Percentiles rank a stretch among this genome's conserved stretches.
Evolutionary conservation across 2,329 filamentous ascomycete species (phyloP).

Genomic region (Arthrinium phaeospermum): DNA sequence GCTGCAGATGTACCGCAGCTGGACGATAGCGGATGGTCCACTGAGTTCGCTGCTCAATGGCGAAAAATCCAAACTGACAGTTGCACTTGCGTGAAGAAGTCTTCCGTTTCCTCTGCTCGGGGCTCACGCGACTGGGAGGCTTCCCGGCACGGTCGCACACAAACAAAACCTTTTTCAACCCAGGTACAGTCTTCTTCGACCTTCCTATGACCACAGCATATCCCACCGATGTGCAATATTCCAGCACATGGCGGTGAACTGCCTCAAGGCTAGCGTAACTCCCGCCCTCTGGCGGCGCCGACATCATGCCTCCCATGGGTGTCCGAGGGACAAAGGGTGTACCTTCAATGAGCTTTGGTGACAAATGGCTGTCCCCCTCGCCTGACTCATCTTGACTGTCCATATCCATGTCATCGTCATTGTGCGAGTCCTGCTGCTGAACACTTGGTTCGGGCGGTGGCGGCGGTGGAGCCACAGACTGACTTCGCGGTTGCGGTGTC

Average conservation of each 20-base stretch:
- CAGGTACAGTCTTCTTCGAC: conserved; percentile 71
- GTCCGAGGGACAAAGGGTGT: conserved; percentile 57
- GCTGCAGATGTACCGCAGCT: conserved; percentile 60
- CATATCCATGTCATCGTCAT: conserved; percentile 58
- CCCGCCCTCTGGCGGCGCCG: conserved; percentile 66
- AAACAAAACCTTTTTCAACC: conserved; percentile 70
- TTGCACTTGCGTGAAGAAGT: conserved; percentile 73
- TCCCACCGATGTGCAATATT: conserved; percentile 70
- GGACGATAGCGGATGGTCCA: conserved; percentile 71
- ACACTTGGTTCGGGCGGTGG: conserved; percentile 34
- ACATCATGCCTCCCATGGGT: conserved; percentile 66
- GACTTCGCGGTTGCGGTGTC: conserved; percentile 35
- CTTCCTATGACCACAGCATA: conserved; percentile 72
- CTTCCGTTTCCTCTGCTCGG: conserved; percentile 68
- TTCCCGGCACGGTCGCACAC: conserved; percentile 71
- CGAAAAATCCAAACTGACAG: conserved; percentile 73
- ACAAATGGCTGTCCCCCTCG: conserved; percentile 51
- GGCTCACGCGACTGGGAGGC: conserved; percentile 65
- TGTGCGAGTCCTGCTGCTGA: conserved; percentile 46
- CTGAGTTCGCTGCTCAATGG: conserved; percentile 69
- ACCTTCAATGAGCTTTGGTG: conserved; percentile 55
- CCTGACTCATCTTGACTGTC: conserved; percentile 54
- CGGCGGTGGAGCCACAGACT: conserved; percentile 42
- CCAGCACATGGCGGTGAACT: conserved; percentile 66
- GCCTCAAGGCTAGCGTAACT: conserved; percentile 69